Evolutionary conservation across 148 eudicot genomes (phyloP), one percentile per base, ranked within the genome.

Genomic region (Chenopodium berlandieri): DNA sequence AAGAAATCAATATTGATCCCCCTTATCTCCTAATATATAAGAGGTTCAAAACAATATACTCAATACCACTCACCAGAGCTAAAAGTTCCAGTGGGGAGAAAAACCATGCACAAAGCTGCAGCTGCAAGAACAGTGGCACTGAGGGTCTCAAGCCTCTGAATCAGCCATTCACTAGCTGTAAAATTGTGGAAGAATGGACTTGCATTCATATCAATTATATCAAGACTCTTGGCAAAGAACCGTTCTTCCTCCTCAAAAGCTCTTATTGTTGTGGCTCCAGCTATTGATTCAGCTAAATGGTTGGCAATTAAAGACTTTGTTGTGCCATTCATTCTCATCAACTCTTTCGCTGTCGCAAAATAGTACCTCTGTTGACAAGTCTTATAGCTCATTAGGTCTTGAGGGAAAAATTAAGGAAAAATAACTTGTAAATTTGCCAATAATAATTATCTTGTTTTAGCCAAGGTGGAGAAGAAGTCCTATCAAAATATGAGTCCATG

Each of bases 241-340:
- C 97, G 90, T 7, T 91, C 97, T 83, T 92, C 97, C 87, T 95
- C 90, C 80, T 89, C 88, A 70, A 93, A 93, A 75, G 98, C 97
- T 85, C 98, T 89, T 44, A 95, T 95, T 30, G 95, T 95, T 81
- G 85, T 89, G 47, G 91, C 90, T 65, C 98, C 98, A 10, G 94
- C 93, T 54, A 91, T 86, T 25, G 95, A 91, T 86, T 95, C 97
- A 37, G 98, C 94, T 17, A 95, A 86, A 89, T 93, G 94, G 88
- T 95, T 93, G 25, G 97, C 98, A 13, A 95, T 91, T 40, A 89
- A 85, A 47, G 98, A 95, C 82, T 95, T 95, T 67, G 95, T 93
- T 50, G 98, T 95, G 56, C 98, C 98, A 81, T 95, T 95, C 76
- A 95, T 89, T 84, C 96, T 87, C 97, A 95, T 93, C 84, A 95